Base-by-base conservation (phyloP, 164 flowering plant genomes). In the Buxus sempervirens region DNA sequence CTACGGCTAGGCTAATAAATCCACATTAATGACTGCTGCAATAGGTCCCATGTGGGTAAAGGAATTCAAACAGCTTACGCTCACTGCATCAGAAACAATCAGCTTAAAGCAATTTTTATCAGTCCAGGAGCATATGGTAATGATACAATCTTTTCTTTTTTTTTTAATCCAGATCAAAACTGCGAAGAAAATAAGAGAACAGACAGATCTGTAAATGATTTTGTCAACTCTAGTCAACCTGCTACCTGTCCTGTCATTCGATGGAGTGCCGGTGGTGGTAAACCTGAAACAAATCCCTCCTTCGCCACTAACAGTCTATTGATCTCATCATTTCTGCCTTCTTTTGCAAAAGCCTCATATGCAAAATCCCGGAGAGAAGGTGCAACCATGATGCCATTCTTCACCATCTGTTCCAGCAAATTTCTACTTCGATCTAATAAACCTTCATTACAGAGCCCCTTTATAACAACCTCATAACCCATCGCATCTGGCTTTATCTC, bases 401-500 rank as follows among this genome's bases (percentile, higher is more conserved):
- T 79, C 75, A 82, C 58, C 89, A 85, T 82, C 70, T 85, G 84
- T 13, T 70, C 80, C 1, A 89, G 61, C 55, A 90, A 67, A 75
- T 76, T 71, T 62, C 56, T 38, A 58, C 75, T 60, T 1, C 36
- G 63, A 41, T 87, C 93, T 26, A 81, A 65, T 58, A 66, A 72
- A 58, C 79, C 85, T 59, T 62, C 82, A 53, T 68, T 54, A 67
- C 85, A 81, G 23, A 93, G 79, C 10, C 79, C 89, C 71, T 62
- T 80, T 54, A 86, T 65, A 62, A 92, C 83, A 58, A 82, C 69
- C 72, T 88, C 93, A 73, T 85, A 92, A 25, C 80, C 77, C 13
- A 64, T 51, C 5, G 70, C 69, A 62, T 90, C 95, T 7, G 96
- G 98, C 76, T 84, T 88, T 18, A 86, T 83, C 67, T 89, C 91